Evolutionary conservation across 257 asterid genomes (phyloP).

Genomic region (Sherardia arvensis): DNA sequence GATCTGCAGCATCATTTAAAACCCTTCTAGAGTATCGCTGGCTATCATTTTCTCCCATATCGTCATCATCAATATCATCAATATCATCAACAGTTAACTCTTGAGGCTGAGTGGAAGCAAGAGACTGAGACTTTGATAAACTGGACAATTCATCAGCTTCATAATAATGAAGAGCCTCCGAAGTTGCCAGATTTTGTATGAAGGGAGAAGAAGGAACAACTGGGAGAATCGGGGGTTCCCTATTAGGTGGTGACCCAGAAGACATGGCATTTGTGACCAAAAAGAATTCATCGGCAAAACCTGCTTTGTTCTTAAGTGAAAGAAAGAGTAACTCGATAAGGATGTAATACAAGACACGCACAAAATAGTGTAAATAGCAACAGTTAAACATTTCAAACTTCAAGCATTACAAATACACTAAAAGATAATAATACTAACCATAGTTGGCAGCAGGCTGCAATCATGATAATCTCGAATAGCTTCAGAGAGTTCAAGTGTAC

Average conservation of each 20-base stretch:
- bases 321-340: constrained; percentile 12
- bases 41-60: constrained; percentile 58
- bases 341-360: not conserved
- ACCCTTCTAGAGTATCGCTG: constrained; percentile 86
- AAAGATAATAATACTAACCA: constrained; percentile 43
- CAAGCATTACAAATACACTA: not conserved
- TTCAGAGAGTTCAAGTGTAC: constrained; percentile 84
- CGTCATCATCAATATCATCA: constrained; percentile 72
- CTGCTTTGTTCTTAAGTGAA: constrained; percentile 70
- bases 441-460: constrained; percentile 63
- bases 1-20: constrained; percentile 86
- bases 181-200: constrained; percentile 42
- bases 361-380: not conserved
- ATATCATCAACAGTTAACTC: constrained; percentile 91
- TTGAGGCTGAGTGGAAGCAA: constrained; percentile 44
- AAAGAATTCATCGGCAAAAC: constrained; percentile 71
- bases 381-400: not conserved
- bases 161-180: constrained; percentile 56
- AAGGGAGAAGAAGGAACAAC: constrained; percentile 38
- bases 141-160: constrained; percentile 47
- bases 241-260: constrained; percentile 91
- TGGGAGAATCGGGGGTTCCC: constrained; percentile 67
- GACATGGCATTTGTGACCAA: constrained; percentile 65
- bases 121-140: constrained; percentile 58
- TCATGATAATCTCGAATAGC: constrained; percentile 94